A percentile compares a stretch with the other conserved stretches of the same genome.
Evolutionary conservation across 139 green algal species (phyloP).

Genomic region (Micromonas pusilla): DNA sequence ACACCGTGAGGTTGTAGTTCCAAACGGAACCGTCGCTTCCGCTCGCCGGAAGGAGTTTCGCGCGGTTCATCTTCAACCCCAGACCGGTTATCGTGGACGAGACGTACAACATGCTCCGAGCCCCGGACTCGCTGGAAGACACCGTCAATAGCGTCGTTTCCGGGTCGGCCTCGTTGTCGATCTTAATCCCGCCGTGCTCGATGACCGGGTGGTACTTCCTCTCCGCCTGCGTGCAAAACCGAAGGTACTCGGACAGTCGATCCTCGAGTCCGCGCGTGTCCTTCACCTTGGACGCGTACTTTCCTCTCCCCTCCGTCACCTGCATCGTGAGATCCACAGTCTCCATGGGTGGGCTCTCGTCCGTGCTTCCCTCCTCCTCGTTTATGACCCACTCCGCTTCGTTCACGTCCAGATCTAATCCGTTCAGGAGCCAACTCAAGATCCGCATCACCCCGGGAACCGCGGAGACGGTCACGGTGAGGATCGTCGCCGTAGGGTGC

Average conservation of each 20-base stretch:
- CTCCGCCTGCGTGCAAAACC: background rate
- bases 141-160: background rate
- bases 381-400: background rate
- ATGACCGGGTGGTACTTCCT: background rate
- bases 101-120: background rate
- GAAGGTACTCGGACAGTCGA: background rate
- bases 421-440: background rate
- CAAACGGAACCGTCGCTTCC: background rate
- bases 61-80: background rate
- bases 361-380: background rate
- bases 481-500: background rate
- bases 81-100: background rate
- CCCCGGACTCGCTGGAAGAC: background rate
- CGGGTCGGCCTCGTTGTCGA: background rate
- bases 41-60: background rate
- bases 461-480: background rate
- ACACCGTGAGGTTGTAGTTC: background rate
- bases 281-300: background rate
- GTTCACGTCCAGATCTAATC: background rate
- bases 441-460: background rate
- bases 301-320: background rate
- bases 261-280: background rate
- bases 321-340: background rate
- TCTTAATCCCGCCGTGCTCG: background rate
- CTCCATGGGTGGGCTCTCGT: background rate